A percentile compares a stretch with the other conserved stretches of the same genome.
phyloP scores from a whole-genome alignment of 2,329 filamentous ascomycete species.

The Lecanosticta acicola region DNA sequence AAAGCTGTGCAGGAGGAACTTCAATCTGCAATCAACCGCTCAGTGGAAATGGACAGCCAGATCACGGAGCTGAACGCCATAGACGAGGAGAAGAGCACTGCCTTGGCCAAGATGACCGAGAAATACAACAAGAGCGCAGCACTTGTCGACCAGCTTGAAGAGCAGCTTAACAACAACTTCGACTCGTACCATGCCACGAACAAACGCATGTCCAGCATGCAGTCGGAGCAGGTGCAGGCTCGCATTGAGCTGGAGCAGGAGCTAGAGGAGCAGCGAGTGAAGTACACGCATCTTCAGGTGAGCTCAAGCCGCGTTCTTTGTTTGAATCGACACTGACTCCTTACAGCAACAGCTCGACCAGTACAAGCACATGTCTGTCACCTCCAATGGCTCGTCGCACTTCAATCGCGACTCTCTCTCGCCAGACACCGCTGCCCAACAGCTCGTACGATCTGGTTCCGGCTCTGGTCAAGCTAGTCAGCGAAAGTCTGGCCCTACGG shows the following conservation, averaged over 20 bases:
- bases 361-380: constrained; percentile 29
- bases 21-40: constrained; percentile 35
- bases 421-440: constrained; percentile 37
- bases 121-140: constrained; percentile 87
- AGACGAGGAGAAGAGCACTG: constrained; percentile 52
- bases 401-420: constrained; percentile 44
- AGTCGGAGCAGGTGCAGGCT: constrained; percentile 42
- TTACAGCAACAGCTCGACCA: constrained; percentile 54
- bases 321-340: constrained; percentile 34
- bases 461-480: constrained; percentile 56
- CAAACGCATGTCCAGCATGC: constrained; percentile 73
- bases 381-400: constrained; percentile 27
- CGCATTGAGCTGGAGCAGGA: constrained; percentile 50
- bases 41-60: constrained; percentile 38
- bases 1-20: constrained; percentile 40
- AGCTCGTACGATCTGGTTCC: constrained; percentile 52
- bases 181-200: constrained; percentile 82
- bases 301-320: constrained; percentile 58
- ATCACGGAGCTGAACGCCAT: constrained; percentile 42
- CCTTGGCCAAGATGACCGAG: constrained; percentile 51
- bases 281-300: constrained; percentile 74
- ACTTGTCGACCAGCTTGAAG: constrained; percentile 90
- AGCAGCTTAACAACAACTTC: constrained; percentile 90
- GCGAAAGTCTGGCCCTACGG: constrained; percentile 80
- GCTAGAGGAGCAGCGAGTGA: constrained; percentile 71